Percentiles rank a stretch among this genome's conserved stretches.
These are phyloP conservation scores for Cryptococcus amylolentus DNA, from an alignment of 1,284 basidiomycete species.

Conservation along the genomic window DNA sequence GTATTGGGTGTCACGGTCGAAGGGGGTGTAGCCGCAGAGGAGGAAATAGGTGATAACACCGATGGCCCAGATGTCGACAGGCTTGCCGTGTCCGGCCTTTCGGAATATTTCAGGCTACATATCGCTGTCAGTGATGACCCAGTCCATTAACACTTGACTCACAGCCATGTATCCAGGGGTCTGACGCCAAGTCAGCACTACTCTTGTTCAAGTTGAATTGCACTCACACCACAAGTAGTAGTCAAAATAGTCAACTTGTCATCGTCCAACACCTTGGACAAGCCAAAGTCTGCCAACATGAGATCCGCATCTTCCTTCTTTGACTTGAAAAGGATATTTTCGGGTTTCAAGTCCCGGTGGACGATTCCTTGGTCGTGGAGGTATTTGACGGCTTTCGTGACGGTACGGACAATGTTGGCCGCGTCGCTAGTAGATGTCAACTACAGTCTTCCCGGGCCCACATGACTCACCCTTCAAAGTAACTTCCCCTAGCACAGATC, in stretches of 20 bases:
- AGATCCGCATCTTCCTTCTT: conserved; percentile 88
- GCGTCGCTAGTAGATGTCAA: conserved; percentile 64
- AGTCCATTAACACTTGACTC: conserved; percentile 3
- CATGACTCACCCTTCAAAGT: conserved; percentile 76
- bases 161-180: conserved; percentile 73
- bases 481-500: conserved; percentile 96
- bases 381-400: conserved; percentile 83
- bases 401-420: conserved; percentile 79
- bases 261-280: conserved; percentile 75
- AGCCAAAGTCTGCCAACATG: conserved; percentile 95
- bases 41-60: conserved; percentile 95
- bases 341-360: conserved; percentile 96
- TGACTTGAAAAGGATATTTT: conserved; percentile 92
- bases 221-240: conserved; percentile 76
- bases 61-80: conserved; percentile 96
- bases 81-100: conserved; percentile 91
- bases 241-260: conserved; percentile 83
- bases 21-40: conserved; percentile 89
- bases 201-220: background rate
- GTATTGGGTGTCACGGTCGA: conserved; percentile 83
- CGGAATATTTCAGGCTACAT: conserved; percentile 85
- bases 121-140: background rate
- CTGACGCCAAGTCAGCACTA: conserved; percentile 6
- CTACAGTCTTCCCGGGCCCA: background rate
- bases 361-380: conserved; percentile 91